phyloP scores from a whole-genome alignment of 148 eudicot genomes.

The Spergularia marina region DNA sequence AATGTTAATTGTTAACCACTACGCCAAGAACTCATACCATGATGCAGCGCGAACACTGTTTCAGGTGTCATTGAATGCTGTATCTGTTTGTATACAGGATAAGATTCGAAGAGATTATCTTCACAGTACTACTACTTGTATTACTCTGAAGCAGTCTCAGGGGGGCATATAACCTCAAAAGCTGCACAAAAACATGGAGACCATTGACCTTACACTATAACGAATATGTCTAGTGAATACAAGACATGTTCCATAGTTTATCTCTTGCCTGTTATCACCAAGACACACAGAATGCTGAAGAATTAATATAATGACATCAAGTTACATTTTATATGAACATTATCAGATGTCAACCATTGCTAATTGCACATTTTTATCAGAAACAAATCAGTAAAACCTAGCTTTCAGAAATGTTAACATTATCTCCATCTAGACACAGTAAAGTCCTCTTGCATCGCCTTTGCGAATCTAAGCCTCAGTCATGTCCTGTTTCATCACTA shows the following conservation, averaged over 20 bases:
- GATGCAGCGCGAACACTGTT: too few species aligned
- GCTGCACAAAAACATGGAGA: slow-evolving; percentile 25
- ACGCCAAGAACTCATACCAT: background rate
- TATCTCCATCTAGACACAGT: too few species aligned
- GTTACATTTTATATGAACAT: background rate
- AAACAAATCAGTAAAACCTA: too few species aligned
- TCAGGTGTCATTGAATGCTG: background rate
- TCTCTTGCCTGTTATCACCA: slow-evolving; percentile 22
- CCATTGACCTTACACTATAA: background rate
- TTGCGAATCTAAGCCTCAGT: too few species aligned
- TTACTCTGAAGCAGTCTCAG: slow-evolving; percentile 27
- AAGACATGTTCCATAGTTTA: slow-evolving; percentile 26
- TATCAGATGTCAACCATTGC: too few species aligned
- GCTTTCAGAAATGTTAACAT: too few species aligned
- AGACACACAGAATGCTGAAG: slow-evolving; percentile 24
- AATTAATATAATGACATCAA: background rate
- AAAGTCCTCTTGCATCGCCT: too few species aligned
- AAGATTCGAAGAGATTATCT: slow-evolving; percentile 4
- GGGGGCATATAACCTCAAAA: slow-evolving; percentile 27
- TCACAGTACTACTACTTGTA: background rate
- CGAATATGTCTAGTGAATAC: slow-evolving; percentile 20
- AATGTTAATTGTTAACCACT: background rate
- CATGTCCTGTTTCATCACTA: too few species aligned
- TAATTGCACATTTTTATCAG: too few species aligned
- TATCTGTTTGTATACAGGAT: slow-evolving; percentile 12